Evolutionary conservation across 2,329 filamentous ascomycete species (phyloP).

Genomic region (Colletotrichum sp.): DNA sequence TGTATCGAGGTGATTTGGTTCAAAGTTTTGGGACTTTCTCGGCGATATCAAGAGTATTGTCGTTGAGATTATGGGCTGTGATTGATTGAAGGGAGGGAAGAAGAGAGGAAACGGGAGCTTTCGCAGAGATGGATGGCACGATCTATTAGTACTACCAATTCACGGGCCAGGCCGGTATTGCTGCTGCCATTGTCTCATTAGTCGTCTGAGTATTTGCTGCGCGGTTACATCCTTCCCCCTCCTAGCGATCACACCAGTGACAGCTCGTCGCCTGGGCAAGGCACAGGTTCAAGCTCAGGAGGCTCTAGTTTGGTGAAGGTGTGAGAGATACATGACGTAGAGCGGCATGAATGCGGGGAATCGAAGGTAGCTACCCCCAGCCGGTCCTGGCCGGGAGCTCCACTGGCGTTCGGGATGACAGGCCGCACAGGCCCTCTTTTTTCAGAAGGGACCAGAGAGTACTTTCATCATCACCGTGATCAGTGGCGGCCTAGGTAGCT

Average conservation of each 20-base stretch:
- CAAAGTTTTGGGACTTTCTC: background rate
- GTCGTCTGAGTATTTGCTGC: background rate
- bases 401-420: background rate
- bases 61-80: background rate
- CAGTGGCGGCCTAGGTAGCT: background rate
- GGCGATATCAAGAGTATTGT: background rate
- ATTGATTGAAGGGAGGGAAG: constrained; percentile 5
- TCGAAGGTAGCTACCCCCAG: constrained; percentile 18
- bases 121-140: background rate
- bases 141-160: constrained; percentile 21
- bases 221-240: constrained; percentile 9
- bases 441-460: background rate
- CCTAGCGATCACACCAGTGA: constrained; percentile 8
- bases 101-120: background rate
- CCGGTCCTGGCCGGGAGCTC: constrained; percentile 2
- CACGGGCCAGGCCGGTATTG: background rate
- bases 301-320: background rate
- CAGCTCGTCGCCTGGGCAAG: background rate
- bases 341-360: constrained; percentile 25
- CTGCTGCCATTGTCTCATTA: constrained; percentile 9
- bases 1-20: background rate
- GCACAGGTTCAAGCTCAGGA: background rate
- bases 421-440: background rate
- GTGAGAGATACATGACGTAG: constrained; percentile 33
- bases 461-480: background rate